phyloP scores from a whole-genome alignment of 208 protist species.

The Borovskyia barvae region DNA sequence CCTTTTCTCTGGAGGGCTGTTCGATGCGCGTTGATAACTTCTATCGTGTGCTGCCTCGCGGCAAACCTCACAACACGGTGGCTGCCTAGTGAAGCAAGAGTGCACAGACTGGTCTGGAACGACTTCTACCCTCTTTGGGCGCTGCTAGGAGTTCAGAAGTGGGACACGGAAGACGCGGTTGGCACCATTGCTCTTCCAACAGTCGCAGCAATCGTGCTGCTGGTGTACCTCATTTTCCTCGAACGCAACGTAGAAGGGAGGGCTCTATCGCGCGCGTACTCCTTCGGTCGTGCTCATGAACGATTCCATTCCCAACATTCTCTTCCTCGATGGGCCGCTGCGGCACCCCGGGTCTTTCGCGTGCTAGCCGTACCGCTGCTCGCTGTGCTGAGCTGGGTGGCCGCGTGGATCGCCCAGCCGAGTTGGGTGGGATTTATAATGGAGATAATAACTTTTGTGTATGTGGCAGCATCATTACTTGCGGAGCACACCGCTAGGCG shows the following conservation, averaged over 20 bases:
- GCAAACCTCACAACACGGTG: conserved; percentile 5
- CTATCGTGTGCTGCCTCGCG: conserved; percentile 5
- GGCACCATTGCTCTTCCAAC: conserved; percentile 10
- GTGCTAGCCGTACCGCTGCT: conserved; percentile 4
- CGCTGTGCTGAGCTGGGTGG: conserved; percentile 5
- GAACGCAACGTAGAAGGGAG: neutral
- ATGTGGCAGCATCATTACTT: neutral
- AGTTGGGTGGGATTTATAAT: conserved; percentile 18
- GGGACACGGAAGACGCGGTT: conserved; percentile 1
- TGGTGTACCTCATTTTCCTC: conserved; percentile 3
- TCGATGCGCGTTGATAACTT: neutral
- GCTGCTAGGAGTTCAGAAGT: conserved; percentile 17
- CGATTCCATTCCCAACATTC: too few relatives aligned
- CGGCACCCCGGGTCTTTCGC: neutral
- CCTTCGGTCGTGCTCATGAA: too few relatives aligned
- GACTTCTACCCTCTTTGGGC: conserved; percentile 7
- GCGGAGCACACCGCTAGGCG: too few relatives aligned
- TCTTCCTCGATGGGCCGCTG: neutral
- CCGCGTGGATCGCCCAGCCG: conserved; percentile 8
- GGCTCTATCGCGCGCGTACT: neutral
- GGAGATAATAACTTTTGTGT: conserved; percentile 16
- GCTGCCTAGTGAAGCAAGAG: neutral
- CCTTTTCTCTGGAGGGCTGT: conserved; percentile 1
- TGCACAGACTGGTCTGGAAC: conserved; percentile 2
- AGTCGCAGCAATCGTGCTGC: neutral